Evolutionary conservation across 2,329 filamentous ascomycete genomes (phyloP), one percentile per base, ranked within the genome.

Genomic region (Beauveria scarabaeidicola): DNA sequence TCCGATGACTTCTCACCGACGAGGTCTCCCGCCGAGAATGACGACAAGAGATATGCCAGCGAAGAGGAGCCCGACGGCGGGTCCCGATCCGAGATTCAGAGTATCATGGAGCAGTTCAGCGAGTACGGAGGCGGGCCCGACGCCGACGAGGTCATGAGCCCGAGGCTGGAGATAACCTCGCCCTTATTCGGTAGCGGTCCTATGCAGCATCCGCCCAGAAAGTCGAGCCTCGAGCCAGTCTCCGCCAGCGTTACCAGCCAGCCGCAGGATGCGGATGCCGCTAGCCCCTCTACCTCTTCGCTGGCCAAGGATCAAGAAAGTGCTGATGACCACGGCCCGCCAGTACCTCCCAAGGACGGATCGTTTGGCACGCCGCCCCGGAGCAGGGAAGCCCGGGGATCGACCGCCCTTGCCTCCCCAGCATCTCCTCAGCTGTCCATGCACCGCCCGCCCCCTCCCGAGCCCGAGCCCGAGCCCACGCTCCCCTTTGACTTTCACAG

Each of bases 401-500:
- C 67, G 40, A 60, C 64, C 32, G 67, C 64, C 19, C 61, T 72
- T 40, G 63, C 63, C 25, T 68, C 72, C 29, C 77, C 79, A 3
- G 68, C 77, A 60, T 81, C 81, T 1, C 78, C 81, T 2, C 72
- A 74, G 1, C 67, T 77, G 2, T 76, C 82, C 9, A 73, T 83
- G 40, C 78, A 87, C 29, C 78, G 84, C 10, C 86, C 85, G 15
- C 88, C 87, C 8, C 87, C 85, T 8, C 89, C 89, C 0, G 88
- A 89, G 61, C 85, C 85, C 0, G 85, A 88, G 61, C 89, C 89
- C 0, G 94, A 97, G 70, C 88, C 92, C 8, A 82, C 88, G 50
- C 82, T 96, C 29, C 91, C 92, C 0, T 99, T 99, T 67, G 94
- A 99, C 74, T 99, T 99, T 67, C 94, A 99, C 73, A 85, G 94